Evolutionary conservation across 2,329 filamentous ascomycete species (phyloP).

Genomic region (Metarhizium anisopliae): DNA sequence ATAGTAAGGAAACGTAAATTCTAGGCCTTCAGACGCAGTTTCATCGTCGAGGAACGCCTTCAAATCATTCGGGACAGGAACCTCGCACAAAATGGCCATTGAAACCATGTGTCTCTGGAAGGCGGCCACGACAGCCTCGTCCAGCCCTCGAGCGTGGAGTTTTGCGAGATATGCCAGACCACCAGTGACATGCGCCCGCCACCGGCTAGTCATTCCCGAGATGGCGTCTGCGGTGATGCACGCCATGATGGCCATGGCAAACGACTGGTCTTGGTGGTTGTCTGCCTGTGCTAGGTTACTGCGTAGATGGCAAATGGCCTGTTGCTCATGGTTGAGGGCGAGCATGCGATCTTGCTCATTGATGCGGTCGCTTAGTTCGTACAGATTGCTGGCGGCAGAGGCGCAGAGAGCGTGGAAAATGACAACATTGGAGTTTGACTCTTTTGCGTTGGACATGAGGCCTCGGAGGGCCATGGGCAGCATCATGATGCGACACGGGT

Average conservation of each 20-base stretch:
- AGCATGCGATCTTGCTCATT: constrained; percentile 11
- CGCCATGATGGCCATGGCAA: constrained; percentile 32
- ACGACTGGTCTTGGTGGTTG: constrained; percentile 19
- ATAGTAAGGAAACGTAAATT: constrained; percentile 15
- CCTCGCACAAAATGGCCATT: constrained; percentile 16
- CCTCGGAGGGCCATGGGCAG: constrained; percentile 16
- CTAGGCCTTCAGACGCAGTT: constrained; percentile 4
- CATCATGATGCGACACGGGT: constrained; percentile 17
- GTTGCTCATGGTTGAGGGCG: constrained; percentile 13
- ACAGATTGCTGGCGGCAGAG: constrained; percentile 29
- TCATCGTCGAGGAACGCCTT: constrained; percentile 10
- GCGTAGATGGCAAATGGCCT: constrained; percentile 14
- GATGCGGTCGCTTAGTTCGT: constrained; percentile 24
- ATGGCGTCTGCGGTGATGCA: constrained; percentile 20
- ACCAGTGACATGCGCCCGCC: constrained; percentile 15
- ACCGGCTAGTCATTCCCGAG: constrained; percentile 14
- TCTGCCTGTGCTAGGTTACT: constrained; percentile 12
- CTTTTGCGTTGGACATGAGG: constrained; percentile 9
- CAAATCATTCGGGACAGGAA: constrained; percentile 8
- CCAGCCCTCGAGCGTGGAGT: constrained; percentile 8
- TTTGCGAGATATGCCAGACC: constrained; percentile 14
- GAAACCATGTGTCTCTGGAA: constrained; percentile 15
- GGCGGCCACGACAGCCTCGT: constrained; percentile 6
- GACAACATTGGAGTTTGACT: constrained; percentile 13
- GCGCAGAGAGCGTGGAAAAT: constrained; percentile 22